phyloP scores from a whole-genome alignment of 2,329 filamentous ascomycete genomes.

The Colletotrichum musicola region DNA sequence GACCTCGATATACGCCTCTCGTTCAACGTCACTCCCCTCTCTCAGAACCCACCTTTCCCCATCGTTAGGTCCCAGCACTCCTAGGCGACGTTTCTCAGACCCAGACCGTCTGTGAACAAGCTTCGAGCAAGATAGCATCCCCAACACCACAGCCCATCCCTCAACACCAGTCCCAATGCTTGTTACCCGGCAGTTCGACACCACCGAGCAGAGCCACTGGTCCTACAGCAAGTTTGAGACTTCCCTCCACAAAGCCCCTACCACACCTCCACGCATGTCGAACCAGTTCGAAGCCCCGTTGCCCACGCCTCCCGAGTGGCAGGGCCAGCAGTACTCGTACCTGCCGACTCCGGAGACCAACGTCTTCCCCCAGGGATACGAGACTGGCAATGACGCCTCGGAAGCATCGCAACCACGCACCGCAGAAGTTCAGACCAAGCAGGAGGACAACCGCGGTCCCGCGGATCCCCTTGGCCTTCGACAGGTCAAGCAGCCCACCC shows the following conservation, averaged over 20 bases:
- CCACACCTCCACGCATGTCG: constrained; percentile 66
- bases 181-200: constrained; percentile 66
- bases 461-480: constrained; percentile 57
- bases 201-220: constrained; percentile 68
- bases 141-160: background rate
- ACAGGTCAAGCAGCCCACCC: constrained; percentile 55
- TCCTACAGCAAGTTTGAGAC: constrained; percentile 65
- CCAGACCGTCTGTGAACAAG: constrained; percentile 19
- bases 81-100: constrained; percentile 27
- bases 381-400: constrained; percentile 54
- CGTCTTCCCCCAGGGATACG: constrained; percentile 60
- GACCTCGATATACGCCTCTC: constrained; percentile 8
- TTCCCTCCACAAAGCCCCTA: constrained; percentile 57
- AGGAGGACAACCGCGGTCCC: constrained; percentile 57
- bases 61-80: constrained; percentile 6
- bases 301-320: constrained; percentile 67
- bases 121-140: constrained; percentile 35
- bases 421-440: constrained; percentile 73
- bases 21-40: constrained; percentile 1
- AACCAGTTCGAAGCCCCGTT: constrained; percentile 65
- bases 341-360: constrained; percentile 57
- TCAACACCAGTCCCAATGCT: constrained; percentile 62
- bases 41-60: constrained; percentile 8
- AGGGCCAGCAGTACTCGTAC: constrained; percentile 67
- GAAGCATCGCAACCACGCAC: constrained; percentile 53